Percentiles rank a stretch among this genome's conserved stretches.
These are phyloP conservation scores for Polymyxa betae DNA, from an alignment of 208 protist genomes.

Conservation along the genomic window DNA sequence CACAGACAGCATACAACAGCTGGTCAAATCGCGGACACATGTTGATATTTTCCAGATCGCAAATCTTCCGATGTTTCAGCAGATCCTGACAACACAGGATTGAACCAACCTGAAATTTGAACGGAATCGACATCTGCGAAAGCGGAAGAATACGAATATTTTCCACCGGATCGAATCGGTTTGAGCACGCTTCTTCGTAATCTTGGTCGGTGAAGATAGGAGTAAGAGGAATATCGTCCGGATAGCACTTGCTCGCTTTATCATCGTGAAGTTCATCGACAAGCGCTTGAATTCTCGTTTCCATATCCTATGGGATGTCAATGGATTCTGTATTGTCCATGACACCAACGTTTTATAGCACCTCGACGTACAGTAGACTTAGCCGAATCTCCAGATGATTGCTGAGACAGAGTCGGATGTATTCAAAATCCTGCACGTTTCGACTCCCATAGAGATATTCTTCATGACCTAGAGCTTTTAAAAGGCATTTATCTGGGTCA, in stretches of 20 bases:
- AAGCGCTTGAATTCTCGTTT: not conserved
- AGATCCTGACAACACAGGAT: not conserved
- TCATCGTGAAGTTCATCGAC: not conserved
- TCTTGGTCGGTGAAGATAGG: conserved; percentile 15
- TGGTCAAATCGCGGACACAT: conserved; percentile 8
- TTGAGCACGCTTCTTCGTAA: conserved; percentile 18
- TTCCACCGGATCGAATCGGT: not conserved
- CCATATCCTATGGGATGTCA: not conserved
- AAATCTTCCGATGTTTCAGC: not conserved
- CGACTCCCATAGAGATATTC: not conserved
- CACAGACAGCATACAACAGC: conserved; percentile 27
- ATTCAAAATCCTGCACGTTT: conserved; percentile 38
- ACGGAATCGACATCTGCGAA: not conserved
- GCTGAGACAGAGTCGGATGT: conserved; percentile 9
- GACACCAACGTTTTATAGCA: not conserved
- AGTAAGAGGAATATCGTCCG: not conserved
- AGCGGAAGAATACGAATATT: conserved; percentile 4
- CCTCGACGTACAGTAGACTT: conserved; percentile 17
- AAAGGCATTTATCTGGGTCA: conserved; percentile 25
- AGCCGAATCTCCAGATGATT: conserved; percentile 13
- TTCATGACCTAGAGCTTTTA: conserved; percentile 17
- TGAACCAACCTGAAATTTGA: not conserved
- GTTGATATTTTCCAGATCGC: conserved; percentile 43
- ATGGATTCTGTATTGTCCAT: not conserved
- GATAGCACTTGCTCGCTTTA: not conserved